Conservation (phyloP, 805 yeast species). For the Helenozyma baotianmanensis region DNA sequence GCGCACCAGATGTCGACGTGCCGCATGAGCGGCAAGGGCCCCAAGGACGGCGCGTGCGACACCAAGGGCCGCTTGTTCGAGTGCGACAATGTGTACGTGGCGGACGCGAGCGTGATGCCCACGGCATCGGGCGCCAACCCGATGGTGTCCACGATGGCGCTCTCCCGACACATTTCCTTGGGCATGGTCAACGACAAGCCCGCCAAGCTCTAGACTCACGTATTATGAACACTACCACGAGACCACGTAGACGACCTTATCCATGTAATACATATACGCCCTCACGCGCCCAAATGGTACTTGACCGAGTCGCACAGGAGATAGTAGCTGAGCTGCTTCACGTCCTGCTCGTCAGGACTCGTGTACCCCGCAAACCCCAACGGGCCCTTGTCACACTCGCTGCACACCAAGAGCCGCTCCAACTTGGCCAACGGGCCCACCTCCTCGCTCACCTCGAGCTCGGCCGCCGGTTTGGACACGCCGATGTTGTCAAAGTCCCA, state of each 20-base stretch:
- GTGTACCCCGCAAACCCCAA: slow-evolving; percentile 58
- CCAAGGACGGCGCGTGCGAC: slow-evolving; percentile 42
- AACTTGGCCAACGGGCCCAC: slow-evolving; percentile 26
- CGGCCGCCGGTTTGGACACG: slow-evolving; percentile 48
- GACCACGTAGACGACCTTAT: too few species aligned
- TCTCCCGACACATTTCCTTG: slow-evolving; percentile 40
- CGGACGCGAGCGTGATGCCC: slow-evolving; percentile 49
- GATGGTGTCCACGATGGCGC: slow-evolving; percentile 46
- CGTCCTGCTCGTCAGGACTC: slow-evolving; percentile 25
- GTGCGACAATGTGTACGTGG: slow-evolving; percentile 43
- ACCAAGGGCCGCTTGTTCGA: slow-evolving; percentile 43
- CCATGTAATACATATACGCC: too few species aligned
- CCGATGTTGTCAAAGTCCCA: slow-evolving; percentile 83
- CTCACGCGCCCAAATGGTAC: too few species aligned
- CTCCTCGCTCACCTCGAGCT: slow-evolving; percentile 20
- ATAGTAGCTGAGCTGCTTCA: slow-evolving; percentile 38
- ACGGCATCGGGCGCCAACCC: slow-evolving; percentile 53
- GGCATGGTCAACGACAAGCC: slow-evolving; percentile 30
- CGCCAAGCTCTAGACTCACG: slow-evolving; percentile 19
- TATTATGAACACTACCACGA: background rate
- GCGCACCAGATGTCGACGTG: slow-evolving; percentile 55
- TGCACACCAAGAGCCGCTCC: slow-evolving; percentile 57
- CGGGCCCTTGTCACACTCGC: slow-evolving; percentile 78
- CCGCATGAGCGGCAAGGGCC: slow-evolving; percentile 46
- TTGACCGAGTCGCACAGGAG: slow-evolving; percentile 44